Evolutionary conservation across 164 flowering plant species (phyloP).

Genomic region (Amborella trichopoda): DNA sequence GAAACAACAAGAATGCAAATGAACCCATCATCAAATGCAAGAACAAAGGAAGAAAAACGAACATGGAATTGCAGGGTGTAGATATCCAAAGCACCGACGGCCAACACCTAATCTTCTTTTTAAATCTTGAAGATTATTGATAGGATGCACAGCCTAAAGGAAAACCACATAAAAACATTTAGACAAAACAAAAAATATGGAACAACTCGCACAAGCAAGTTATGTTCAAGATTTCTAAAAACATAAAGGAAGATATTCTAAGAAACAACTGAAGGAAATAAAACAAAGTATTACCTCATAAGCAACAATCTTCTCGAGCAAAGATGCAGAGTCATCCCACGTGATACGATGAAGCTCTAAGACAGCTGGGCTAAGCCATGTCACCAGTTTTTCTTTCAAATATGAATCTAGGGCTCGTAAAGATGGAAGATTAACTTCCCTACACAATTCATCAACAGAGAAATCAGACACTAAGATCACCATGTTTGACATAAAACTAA

Average conservation of each 20-base stretch:
- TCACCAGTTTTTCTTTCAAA: conserved; percentile 73
- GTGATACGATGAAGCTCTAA: conserved; percentile 87
- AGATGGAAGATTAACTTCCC: conserved; percentile 68
- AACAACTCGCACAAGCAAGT: no score
- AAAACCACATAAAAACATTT: not conserved
- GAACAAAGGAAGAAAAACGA: no score
- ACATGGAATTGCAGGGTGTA: conserved; percentile 94
- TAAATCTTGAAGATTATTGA: conserved; percentile 79
- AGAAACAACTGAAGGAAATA: conserved; percentile 2
- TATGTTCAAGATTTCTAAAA: no score
- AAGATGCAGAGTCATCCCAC: conserved; percentile 96
- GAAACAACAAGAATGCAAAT: no score
- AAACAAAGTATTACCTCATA: conserved; percentile 45
- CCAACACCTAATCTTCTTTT: conserved; percentile 92
- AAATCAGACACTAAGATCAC: no score
- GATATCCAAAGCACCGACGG: conserved; percentile 92
- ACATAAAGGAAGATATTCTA: not conserved
- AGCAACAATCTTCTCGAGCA: conserved; percentile 90
- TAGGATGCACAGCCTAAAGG: conserved; percentile 91
- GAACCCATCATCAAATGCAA: not conserved
- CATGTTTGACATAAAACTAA: no score
- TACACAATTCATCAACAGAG: conserved; percentile 15
- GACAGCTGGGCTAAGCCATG: conserved; percentile 95
- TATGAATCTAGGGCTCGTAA: conserved; percentile 71
- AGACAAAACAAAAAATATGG: no score